phyloP scores from a whole-genome alignment of 805 yeast genomes.

The Metschnikowia baotianmanensis region DNA sequence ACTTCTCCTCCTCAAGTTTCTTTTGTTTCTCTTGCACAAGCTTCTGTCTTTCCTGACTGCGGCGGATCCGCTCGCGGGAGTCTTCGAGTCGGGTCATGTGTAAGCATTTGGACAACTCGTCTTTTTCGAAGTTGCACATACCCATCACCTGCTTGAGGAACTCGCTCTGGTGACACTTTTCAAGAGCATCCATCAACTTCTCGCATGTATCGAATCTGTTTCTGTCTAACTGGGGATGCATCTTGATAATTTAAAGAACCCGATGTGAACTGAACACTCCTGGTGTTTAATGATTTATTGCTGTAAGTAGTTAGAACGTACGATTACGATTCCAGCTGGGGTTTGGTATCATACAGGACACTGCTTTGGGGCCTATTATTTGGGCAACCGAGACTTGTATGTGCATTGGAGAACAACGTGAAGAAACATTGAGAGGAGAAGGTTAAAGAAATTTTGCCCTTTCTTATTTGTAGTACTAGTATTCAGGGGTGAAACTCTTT shows the following conservation, averaged over 20 bases:
- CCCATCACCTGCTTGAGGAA: slow-evolving; percentile 74
- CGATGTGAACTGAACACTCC: too few species aligned
- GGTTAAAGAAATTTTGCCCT: too few species aligned
- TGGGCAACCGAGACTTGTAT: too few species aligned
- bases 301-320: too few species aligned
- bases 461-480: too few species aligned
- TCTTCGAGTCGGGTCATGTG: slow-evolving; percentile 70
- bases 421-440: too few species aligned
- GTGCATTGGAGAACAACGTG: too few species aligned
- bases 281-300: not conserved
- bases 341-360: too few species aligned
- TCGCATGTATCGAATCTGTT: slow-evolving; percentile 57
- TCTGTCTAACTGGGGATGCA: slow-evolving; percentile 48
- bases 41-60: slow-evolving; percentile 56
- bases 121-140: slow-evolving; percentile 78
- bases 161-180: slow-evolving; percentile 78
- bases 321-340: too few species aligned
- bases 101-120: slow-evolving; percentile 73
- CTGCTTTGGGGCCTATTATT: too few species aligned
- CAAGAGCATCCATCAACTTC: slow-evolving; percentile 80
- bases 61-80: slow-evolving; percentile 53
- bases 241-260: slow-evolving; percentile 15
- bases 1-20: slow-evolving; percentile 69
- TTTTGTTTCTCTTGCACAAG: slow-evolving; percentile 56
- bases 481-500: too few species aligned